These are phyloP conservation scores for Adenanthera pavonina DNA, from an alignment of 306 rosid species.

Conservation along the genomic window DNA sequence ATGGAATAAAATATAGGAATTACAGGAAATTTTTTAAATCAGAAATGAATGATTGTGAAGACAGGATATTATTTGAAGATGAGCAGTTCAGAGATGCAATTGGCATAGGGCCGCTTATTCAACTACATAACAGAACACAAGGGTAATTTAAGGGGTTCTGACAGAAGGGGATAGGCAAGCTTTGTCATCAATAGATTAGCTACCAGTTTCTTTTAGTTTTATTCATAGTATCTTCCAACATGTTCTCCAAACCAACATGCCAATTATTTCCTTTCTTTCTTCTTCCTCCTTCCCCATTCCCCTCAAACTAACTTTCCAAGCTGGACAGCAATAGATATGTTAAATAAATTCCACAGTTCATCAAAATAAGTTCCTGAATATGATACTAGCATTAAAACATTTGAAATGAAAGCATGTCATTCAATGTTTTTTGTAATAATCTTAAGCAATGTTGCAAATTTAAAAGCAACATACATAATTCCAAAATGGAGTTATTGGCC, in stretches of 20 bases:
- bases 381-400: constrained; percentile 1
- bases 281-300: background rate
- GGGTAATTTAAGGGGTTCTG: too few species aligned
- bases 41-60: too few species aligned
- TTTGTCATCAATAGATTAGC: too few species aligned
- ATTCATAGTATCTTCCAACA: too few species aligned
- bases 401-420: background rate
- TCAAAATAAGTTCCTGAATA: constrained; percentile 23
- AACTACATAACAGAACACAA: too few species aligned
- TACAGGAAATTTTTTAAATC: too few species aligned
- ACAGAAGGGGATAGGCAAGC: too few species aligned
- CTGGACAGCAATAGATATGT: background rate
- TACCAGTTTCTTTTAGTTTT: too few species aligned
- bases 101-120: too few species aligned
- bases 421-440: constrained; percentile 14
- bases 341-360: constrained; percentile 5
- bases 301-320: constrained; percentile 4
- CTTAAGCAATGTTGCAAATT: constrained; percentile 7
- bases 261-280: background rate
- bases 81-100: too few species aligned
- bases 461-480: constrained; percentile 15
- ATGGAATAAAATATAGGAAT: too few species aligned
- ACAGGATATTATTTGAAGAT: too few species aligned
- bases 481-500: background rate
- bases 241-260: background rate